phyloP scores from a whole-genome alignment of 306 rosid genomes.

The Ormosia emarginata region DNA sequence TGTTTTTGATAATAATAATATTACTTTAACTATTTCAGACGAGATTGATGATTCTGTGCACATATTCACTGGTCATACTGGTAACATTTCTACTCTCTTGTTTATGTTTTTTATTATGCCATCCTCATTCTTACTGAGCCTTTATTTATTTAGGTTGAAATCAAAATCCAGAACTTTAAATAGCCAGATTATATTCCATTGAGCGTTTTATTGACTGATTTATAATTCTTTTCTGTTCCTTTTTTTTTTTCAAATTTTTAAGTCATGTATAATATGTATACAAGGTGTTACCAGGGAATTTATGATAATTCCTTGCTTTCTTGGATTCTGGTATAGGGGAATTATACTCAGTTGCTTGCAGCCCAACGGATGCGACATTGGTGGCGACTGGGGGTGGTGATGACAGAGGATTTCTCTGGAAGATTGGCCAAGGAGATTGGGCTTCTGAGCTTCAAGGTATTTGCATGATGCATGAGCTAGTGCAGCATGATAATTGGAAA shows the following conservation, averaged over 20 bases:
- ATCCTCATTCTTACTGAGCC: not conserved
- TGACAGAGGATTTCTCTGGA: conserved; percentile 91
- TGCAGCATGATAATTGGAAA: not conserved
- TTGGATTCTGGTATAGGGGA: conserved; percentile 50
- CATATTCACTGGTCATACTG: conserved; percentile 74
- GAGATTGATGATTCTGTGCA: conserved; percentile 71
- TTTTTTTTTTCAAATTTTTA: conserved; percentile 12
- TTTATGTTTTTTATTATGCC: not conserved
- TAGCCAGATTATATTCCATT: not conserved
- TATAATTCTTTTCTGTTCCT: not conserved
- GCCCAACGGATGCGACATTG: conserved; percentile 64
- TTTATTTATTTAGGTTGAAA: not conserved
- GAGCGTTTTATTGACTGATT: not conserved
- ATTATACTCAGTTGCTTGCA: conserved; percentile 70
- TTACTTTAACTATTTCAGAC: conserved; percentile 46
- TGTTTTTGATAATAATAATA: not conserved
- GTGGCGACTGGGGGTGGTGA: conserved; percentile 93
- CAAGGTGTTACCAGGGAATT: not conserved
- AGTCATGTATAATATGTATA: not conserved
- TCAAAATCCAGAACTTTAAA: not conserved
- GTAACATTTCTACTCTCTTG: conserved; percentile 32
- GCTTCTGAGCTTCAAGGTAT: conserved; percentile 75
- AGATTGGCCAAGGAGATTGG: conserved; percentile 76
- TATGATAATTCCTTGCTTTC: not conserved
- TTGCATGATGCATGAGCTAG: not conserved